These are phyloP conservation scores for Triglochin maritima DNA, from an alignment of 106 monocot genomes.

Conservation along the genomic window DNA sequence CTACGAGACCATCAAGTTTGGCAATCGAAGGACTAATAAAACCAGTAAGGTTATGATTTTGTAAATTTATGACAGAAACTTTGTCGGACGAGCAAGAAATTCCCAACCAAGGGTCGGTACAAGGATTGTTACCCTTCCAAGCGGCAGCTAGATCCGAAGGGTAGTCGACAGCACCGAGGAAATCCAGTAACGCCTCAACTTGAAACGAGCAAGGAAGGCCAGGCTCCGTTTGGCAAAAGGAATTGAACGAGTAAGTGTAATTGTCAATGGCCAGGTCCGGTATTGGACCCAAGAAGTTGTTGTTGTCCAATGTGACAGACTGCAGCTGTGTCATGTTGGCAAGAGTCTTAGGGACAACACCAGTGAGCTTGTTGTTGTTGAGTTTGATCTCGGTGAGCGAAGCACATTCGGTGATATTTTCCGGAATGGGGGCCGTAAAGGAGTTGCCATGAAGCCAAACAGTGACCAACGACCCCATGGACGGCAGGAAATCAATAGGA, in stretches of 20 bases:
- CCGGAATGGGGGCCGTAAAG: constrained; percentile 49
- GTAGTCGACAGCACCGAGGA: constrained; percentile 46
- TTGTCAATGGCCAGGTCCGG: not conserved
- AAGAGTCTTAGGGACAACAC: constrained; percentile 3
- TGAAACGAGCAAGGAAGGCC: constrained; percentile 40
- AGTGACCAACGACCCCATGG: constrained; percentile 26
- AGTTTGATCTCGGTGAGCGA: constrained; percentile 27
- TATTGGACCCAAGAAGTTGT: constrained; percentile 8
- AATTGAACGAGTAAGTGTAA: constrained; percentile 6
- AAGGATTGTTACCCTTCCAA: constrained; percentile 72
- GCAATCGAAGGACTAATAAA: constrained; percentile 52
- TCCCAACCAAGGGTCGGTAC: constrained; percentile 34
- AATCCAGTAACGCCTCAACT: constrained; percentile 48
- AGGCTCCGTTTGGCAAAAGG: constrained; percentile 20
- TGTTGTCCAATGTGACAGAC: constrained; percentile 8
- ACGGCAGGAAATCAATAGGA: constrained; percentile 35
- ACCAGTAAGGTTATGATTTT: constrained; percentile 36
- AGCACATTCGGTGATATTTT: constrained; percentile 19
- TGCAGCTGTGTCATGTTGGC: constrained; percentile 2
- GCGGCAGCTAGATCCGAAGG: constrained; percentile 27
- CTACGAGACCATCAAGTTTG: constrained; percentile 26
- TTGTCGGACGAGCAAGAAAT: constrained; percentile 33
- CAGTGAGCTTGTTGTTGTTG: constrained; percentile 27
- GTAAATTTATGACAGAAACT: constrained; percentile 35
- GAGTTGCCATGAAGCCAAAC: constrained; percentile 72